Percentiles rank a stretch among this genome's conserved stretches.
phyloP scores from a whole-genome alignment of 1,284 basidiomycete species.

The Fomitiporia mediterranea region DNA sequence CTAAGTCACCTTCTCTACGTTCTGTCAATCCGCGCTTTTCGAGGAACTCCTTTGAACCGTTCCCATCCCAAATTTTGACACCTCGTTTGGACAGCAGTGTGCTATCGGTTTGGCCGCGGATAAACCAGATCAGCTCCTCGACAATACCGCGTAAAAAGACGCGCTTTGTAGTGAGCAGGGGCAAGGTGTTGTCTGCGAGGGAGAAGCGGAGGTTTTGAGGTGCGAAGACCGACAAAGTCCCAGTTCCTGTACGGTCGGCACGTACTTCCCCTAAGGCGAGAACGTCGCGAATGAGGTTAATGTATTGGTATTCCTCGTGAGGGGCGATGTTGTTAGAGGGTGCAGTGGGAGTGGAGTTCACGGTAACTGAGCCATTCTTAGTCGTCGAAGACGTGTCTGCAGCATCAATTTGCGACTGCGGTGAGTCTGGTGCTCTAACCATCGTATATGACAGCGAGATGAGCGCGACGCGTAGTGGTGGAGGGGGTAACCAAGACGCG shows the following conservation, averaged over 20 bases:
- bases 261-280: slow-evolving; percentile 72
- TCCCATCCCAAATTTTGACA: slow-evolving; percentile 97
- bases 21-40: slow-evolving; percentile 80
- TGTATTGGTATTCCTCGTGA: slow-evolving; percentile 86
- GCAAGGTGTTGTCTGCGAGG: slow-evolving; percentile 67
- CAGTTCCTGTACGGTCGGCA: slow-evolving; percentile 89
- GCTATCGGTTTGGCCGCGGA: slow-evolving; percentile 83
- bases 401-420: not conserved
- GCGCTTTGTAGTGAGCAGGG: slow-evolving; percentile 92
- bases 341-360: not conserved
- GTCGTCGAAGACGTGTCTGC: not conserved
- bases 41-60: slow-evolving; percentile 85
- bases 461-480: slow-evolving; percentile 6
- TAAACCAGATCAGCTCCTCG: slow-evolving; percentile 96
- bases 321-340: not conserved
- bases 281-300: slow-evolving; percentile 73
- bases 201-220: slow-evolving; percentile 87
- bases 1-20: slow-evolving; percentile 88
- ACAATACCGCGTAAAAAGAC: slow-evolving; percentile 90
- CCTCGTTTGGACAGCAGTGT: slow-evolving; percentile 76
- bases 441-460: not conserved
- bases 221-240: slow-evolving; percentile 86
- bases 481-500: slow-evolving; percentile 6
- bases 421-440: slow-evolving; percentile 14
- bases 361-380: too few species aligned